Percentiles rank a stretch among this genome's conserved stretches.
Evolutionary conservation across 2,329 filamentous ascomycete genomes (phyloP).

Genomic region (Periconia sp.): DNA sequence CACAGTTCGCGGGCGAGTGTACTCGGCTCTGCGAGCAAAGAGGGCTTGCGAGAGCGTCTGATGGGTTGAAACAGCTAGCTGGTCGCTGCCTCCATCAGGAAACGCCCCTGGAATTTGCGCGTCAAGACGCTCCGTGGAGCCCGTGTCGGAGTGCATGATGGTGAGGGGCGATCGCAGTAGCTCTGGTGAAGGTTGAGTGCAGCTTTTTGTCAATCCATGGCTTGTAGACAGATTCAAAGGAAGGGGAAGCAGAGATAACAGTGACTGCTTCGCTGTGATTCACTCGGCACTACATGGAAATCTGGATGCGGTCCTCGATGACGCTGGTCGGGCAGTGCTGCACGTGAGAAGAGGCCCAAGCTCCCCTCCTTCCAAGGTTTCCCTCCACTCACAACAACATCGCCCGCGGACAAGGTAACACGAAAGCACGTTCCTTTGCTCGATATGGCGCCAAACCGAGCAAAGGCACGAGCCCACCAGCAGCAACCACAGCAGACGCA

Average conservation of each 20-base stretch:
- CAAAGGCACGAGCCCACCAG: constrained; percentile 37
- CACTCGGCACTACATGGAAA: too few species aligned
- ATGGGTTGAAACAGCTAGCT: constrained; percentile 43
- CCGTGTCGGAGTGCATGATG: constrained; percentile 33
- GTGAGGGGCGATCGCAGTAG: constrained; percentile 11
- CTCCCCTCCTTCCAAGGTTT: constrained; percentile 2
- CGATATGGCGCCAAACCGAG: constrained; percentile 37
- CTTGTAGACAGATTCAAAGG: too few species aligned
- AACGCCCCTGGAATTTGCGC: constrained; percentile 58
- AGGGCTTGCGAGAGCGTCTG: constrained; percentile 64
- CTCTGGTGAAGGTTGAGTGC: too few species aligned
- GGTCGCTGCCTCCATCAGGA: constrained; percentile 35
- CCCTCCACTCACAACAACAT: background rate
- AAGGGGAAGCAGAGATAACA: too few species aligned
- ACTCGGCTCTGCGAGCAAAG: constrained; percentile 77
- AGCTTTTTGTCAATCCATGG: constrained; percentile 10
- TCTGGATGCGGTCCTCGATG: constrained; percentile 1
- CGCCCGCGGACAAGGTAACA: background rate
- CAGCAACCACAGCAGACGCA: constrained; percentile 47
- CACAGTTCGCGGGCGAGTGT: constrained; percentile 74
- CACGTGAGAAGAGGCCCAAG: constrained; percentile 6
- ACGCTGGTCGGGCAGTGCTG: constrained; percentile 8
- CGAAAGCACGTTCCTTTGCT: background rate
- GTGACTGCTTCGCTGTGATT: too few species aligned
- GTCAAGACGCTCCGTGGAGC: constrained; percentile 44